phyloP scores from a whole-genome alignment of 106 monocot genomes.

The Dendrobium officinale region DNA sequence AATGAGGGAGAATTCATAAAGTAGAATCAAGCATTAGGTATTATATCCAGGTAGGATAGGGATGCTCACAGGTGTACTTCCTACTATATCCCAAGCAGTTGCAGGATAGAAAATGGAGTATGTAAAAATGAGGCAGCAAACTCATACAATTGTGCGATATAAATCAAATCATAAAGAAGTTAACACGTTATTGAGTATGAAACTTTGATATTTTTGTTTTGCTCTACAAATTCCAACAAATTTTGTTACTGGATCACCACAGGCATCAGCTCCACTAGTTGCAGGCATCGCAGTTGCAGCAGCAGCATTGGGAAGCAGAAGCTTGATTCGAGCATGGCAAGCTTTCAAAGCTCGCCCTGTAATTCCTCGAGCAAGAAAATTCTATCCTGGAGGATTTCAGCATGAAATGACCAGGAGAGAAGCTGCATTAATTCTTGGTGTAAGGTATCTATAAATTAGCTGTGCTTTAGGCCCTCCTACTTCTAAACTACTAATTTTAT shows the following conservation, averaged over 20 bases:
- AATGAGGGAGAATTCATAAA: neutral
- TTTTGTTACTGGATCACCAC: neutral
- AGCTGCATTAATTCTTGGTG: slow-evolving; percentile 83
- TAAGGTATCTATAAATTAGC: slow-evolving; percentile 38
- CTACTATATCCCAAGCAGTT: too few species aligned
- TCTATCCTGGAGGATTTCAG: slow-evolving; percentile 88
- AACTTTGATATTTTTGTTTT: neutral
- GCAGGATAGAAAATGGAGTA: too few species aligned
- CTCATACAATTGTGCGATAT: neutral
- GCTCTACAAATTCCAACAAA: neutral
- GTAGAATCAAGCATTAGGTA: neutral
- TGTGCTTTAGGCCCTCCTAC: neutral
- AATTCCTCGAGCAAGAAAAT: slow-evolving; percentile 42
- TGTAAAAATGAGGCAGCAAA: neutral
- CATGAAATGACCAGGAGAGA: slow-evolving; percentile 73
- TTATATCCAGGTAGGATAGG: too few species aligned
- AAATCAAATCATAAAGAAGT: neutral
- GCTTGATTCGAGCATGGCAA: slow-evolving; percentile 63
- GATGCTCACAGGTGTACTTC: too few species aligned
- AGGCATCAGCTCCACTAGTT: slow-evolving; percentile 38
- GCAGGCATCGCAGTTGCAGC: slow-evolving; percentile 49
- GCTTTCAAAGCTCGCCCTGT: slow-evolving; percentile 47
- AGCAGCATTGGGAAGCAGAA: slow-evolving; percentile 53
- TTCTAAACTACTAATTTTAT: neutral
- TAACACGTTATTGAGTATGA: neutral